phyloP scores from a whole-genome alignment of 169 alveolate genomes.

The Eimeria maxima region DNA sequence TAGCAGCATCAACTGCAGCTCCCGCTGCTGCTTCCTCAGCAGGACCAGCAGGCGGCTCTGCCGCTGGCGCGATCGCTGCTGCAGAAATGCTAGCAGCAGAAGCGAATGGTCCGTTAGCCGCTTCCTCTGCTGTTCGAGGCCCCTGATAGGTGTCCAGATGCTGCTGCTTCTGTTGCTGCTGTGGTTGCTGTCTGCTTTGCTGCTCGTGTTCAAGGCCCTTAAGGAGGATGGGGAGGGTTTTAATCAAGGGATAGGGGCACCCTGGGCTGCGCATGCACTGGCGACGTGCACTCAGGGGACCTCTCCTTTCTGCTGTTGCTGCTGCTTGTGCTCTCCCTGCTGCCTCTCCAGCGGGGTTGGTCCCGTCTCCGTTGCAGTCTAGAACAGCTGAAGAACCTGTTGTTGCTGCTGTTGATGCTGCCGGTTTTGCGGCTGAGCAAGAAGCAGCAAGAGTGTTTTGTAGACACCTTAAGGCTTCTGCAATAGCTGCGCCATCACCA shows the following conservation, averaged over 20 bases:
- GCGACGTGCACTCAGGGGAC: constrained; percentile 31
- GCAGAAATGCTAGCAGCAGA: neutral
- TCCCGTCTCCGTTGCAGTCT: neutral
- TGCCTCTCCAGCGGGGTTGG: neutral
- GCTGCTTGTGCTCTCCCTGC: neutral
- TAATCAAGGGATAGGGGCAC: neutral
- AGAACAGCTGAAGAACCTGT: neutral
- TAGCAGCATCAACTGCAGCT: neutral
- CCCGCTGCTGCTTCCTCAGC: neutral
- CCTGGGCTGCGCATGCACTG: neutral
- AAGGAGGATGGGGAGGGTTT: neutral
- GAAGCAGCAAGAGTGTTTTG: neutral
- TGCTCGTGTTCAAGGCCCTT: constrained; percentile 34
- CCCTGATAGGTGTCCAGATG: neutral
- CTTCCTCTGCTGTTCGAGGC: constrained; percentile 10
- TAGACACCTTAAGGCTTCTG: neutral
- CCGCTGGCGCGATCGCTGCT: neutral
- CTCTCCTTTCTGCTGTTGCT: neutral
- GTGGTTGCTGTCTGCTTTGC: neutral
- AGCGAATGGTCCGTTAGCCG: neutral
- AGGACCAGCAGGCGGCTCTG: neutral
- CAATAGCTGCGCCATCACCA: constrained; percentile 32
- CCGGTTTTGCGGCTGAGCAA: neutral
- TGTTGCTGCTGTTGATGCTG: neutral
- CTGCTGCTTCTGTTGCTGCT: constrained; percentile 17